These are phyloP conservation scores for Nevesoporus exiguus DNA, from an alignment of 768 basidiomycete genomes.

Conservation along the genomic window DNA sequence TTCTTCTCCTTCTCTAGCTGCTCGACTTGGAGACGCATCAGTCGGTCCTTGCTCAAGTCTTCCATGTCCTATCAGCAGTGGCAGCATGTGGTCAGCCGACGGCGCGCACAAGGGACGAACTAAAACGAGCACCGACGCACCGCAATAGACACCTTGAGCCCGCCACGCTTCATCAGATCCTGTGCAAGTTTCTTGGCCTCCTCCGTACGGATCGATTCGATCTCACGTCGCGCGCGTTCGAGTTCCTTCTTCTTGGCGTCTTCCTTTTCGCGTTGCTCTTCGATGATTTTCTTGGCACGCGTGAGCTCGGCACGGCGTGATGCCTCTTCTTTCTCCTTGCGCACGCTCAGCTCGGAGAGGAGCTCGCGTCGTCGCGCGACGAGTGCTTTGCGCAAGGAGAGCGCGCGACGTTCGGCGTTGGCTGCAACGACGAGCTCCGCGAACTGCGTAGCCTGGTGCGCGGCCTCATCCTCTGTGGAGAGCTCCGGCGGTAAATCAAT, in stretches of 20 bases:
- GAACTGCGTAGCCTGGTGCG: conserved; percentile 51
- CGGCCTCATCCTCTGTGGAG: conserved; percentile 41
- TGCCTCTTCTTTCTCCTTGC: conserved; percentile 88
- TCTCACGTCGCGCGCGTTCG: conserved; percentile 69
- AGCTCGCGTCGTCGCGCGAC: conserved; percentile 84
- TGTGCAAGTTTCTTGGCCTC: conserved; percentile 90
- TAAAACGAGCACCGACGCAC: too few relatives aligned
- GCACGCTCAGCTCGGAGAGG: conserved; percentile 74
- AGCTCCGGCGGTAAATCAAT: conserved; percentile 45
- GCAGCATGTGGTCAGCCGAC: too few relatives aligned
- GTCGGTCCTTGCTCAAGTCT: conserved; percentile 76
- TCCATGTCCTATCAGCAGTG: conserved; percentile 65
- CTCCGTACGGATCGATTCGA: conserved; percentile 53
- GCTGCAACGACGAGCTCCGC: conserved; percentile 58
- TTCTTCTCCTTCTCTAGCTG: conserved; percentile 97
- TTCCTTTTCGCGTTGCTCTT: conserved; percentile 56
- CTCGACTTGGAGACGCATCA: conserved; percentile 88
- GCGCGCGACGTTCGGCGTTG: conserved; percentile 72
- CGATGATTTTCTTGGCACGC: conserved; percentile 67
- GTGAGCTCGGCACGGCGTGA: conserved; percentile 68
- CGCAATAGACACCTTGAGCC: conserved; percentile 66
- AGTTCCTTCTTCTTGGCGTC: conserved; percentile 65
- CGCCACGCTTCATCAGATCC: conserved; percentile 75
- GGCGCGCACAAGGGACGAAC: too few relatives aligned
- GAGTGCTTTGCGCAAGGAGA: conserved; percentile 72